Evolutionary conservation across 2,329 filamentous ascomycete species (phyloP).

Genomic region (Penicillium sp.): DNA sequence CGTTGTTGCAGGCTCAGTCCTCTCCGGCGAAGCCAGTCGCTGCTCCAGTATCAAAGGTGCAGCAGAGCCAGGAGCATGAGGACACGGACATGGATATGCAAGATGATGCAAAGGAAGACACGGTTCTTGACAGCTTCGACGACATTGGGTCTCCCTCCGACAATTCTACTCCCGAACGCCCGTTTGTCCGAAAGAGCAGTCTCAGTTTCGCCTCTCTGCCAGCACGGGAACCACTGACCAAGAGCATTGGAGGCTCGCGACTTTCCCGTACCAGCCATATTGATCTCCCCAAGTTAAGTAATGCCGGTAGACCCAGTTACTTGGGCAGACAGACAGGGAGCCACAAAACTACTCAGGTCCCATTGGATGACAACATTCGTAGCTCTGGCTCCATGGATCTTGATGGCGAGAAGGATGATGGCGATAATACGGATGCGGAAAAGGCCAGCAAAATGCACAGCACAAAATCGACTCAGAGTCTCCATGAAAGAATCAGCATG

Average conservation of each 20-base stretch:
- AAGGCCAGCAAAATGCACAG: conserved; percentile 64
- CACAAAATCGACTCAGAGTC: conserved; percentile 88
- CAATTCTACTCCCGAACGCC: conserved; percentile 53
- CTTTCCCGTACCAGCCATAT: conserved; percentile 75
- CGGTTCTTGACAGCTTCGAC: conserved; percentile 41
- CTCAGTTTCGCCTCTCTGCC: conserved; percentile 91
- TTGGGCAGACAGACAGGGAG: conserved; percentile 72
- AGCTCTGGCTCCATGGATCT: conserved; percentile 49
- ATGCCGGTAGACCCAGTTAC: conserved; percentile 64
- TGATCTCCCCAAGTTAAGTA: conserved; percentile 55
- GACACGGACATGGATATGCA: conserved; percentile 20
- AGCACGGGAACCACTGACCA: conserved; percentile 81
- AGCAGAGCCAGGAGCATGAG: not conserved
- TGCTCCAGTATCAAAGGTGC: conserved; percentile 2
- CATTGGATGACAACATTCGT: conserved; percentile 44
- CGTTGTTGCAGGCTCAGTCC: conserved; percentile 6
- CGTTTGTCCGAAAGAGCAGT: conserved; percentile 85
- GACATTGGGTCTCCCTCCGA: conserved; percentile 51
- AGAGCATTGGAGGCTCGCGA: conserved; percentile 71
- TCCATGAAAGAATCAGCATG: conserved; percentile 89
- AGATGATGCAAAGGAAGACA: conserved; percentile 30
- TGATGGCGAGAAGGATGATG: conserved; percentile 57
- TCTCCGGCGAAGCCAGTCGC: conserved; percentile 19
- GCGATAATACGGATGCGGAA: conserved; percentile 48
- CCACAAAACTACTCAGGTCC: conserved; percentile 36